Conservation (phyloP, 495 filamentous ascomycete species). For the Sporormia fimetaria region DNA sequence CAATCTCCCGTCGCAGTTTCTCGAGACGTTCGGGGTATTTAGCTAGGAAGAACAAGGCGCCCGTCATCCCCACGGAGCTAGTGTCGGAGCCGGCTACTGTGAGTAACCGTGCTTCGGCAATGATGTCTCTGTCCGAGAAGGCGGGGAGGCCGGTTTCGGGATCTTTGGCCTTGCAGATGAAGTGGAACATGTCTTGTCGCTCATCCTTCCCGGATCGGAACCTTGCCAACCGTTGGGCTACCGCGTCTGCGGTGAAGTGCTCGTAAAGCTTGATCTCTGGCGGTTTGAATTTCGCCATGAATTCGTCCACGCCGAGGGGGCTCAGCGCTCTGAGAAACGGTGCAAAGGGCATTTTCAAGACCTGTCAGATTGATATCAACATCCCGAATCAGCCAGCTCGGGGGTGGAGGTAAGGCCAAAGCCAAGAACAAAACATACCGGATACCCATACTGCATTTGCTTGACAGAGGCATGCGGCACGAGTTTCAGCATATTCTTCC, state of each 20-base stretch:
- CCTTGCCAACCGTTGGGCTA: not conserved
- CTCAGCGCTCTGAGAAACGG: too few relatives aligned
- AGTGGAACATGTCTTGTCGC: constrained; percentile 32
- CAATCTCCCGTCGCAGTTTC: constrained; percentile 6
- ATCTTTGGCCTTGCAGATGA: constrained; percentile 26
- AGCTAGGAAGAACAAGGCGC: constrained; percentile 9
- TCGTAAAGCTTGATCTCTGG: not conserved
- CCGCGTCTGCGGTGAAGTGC: not conserved
- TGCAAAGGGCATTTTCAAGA: too few relatives aligned
- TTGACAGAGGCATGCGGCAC: constrained; percentile 22
- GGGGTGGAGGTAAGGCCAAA: constrained; percentile 4
- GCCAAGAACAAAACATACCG: constrained; percentile 7
- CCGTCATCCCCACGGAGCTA: constrained; percentile 2
- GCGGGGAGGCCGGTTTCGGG: constrained; percentile 23
- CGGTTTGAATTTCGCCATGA: too few relatives aligned
- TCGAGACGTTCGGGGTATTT: not conserved
- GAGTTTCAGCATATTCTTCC: constrained; percentile 11
- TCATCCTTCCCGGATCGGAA: too few relatives aligned
- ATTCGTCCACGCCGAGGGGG: too few relatives aligned
- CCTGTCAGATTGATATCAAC: too few relatives aligned
- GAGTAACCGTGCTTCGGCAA: constrained; percentile 23
- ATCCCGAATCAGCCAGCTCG: not conserved
- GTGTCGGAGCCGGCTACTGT: constrained; percentile 25
- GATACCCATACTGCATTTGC: constrained; percentile 13
- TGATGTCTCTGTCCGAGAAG: constrained; percentile 6